Evolutionary conservation across 2,329 filamentous ascomycete species (phyloP).

Genomic region (Talaromyces funiculosus): DNA sequence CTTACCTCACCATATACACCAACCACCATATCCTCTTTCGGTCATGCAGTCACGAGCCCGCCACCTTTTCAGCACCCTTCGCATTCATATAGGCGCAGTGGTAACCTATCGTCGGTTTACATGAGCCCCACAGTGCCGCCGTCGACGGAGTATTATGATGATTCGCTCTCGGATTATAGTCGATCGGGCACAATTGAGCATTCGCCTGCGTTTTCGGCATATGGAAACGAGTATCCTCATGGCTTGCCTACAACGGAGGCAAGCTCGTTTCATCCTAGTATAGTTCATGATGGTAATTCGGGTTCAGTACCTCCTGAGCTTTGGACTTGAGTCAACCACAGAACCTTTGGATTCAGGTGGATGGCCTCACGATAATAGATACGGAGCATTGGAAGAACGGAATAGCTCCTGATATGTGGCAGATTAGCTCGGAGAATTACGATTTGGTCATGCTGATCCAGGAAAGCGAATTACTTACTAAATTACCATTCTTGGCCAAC

Average conservation of each 20-base stretch:
- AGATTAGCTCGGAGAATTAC: background rate
- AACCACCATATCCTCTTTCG: slow-evolving; percentile 36
- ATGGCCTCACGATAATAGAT: background rate
- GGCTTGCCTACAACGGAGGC: slow-evolving; percentile 25
- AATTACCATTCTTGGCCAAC: background rate
- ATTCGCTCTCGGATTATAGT: slow-evolving; percentile 26
- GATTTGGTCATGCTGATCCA: background rate
- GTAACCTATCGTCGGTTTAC: slow-evolving; percentile 31
- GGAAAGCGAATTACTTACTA: background rate
- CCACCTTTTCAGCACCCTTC: slow-evolving; percentile 31
- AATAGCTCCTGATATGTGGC: background rate
- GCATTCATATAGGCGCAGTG: slow-evolving; percentile 29
- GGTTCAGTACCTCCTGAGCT: slow-evolving; percentile 32
- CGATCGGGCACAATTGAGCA: slow-evolving; percentile 28
- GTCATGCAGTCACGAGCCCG: slow-evolving; percentile 24
- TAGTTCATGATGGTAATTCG: slow-evolving; percentile 29
- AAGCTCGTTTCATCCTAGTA: slow-evolving; percentile 23
- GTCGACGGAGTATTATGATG: slow-evolving; percentile 30
- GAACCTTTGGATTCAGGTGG: background rate
- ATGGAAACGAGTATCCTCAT: slow-evolving; percentile 29
- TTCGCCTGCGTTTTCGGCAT: slow-evolving; percentile 35
- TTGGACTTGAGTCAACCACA: slow-evolving; percentile 25
- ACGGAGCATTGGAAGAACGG: background rate
- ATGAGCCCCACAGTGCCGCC: slow-evolving; percentile 28
- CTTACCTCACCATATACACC: slow-evolving; percentile 37